Evolutionary conservation across 805 yeast genomes (phyloP).

Genomic region (Cyberlindnera bimundalis): DNA sequence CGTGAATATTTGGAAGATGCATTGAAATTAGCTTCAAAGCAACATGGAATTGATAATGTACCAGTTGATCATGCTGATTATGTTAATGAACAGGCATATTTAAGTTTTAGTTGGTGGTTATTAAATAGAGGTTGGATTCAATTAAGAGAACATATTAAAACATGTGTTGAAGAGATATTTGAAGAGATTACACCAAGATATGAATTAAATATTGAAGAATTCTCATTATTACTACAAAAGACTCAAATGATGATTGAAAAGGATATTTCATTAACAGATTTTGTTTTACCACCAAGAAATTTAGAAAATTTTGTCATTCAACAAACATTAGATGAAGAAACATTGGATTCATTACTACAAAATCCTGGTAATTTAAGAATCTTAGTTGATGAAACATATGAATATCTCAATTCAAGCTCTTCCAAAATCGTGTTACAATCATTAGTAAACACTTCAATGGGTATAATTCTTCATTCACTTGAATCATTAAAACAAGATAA

Average conservation of each 20-base stretch:
- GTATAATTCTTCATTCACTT: constrained; percentile 6
- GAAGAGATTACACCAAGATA: constrained; percentile 66
- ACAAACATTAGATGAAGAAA: constrained; percentile 46
- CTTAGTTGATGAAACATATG: constrained; percentile 42
- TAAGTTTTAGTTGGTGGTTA: constrained; percentile 92
- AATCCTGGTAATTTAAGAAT: constrained; percentile 31
- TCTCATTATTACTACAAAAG: constrained; percentile 42
- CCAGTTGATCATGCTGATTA: constrained; percentile 38
- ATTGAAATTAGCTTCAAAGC: constrained; percentile 57
- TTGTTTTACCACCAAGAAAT: constrained; percentile 48
- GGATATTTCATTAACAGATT: constrained; percentile 41
- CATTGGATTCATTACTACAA: constrained; percentile 30
- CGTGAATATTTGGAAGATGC: constrained; percentile 81
- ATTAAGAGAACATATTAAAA: constrained; percentile 50
- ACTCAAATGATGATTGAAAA: constrained; percentile 37
- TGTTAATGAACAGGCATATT: constrained; percentile 72
- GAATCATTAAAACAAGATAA: constrained; percentile 26
- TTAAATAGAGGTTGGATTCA: constrained; percentile 79
- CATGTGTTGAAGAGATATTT: constrained; percentile 58
- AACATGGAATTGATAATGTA: constrained; percentile 30
- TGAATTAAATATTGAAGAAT: constrained; percentile 61
- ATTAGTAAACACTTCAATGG: constrained; percentile 33
- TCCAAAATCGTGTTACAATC: constrained; percentile 31
- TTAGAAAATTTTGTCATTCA: constrained; percentile 51
- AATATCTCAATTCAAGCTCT: constrained; percentile 38